Evolutionary conservation across 495 filamentous ascomycete species (phyloP), one percentile per base, ranked within the genome.

Genomic region (Hypoxylon lenormandii): DNA sequence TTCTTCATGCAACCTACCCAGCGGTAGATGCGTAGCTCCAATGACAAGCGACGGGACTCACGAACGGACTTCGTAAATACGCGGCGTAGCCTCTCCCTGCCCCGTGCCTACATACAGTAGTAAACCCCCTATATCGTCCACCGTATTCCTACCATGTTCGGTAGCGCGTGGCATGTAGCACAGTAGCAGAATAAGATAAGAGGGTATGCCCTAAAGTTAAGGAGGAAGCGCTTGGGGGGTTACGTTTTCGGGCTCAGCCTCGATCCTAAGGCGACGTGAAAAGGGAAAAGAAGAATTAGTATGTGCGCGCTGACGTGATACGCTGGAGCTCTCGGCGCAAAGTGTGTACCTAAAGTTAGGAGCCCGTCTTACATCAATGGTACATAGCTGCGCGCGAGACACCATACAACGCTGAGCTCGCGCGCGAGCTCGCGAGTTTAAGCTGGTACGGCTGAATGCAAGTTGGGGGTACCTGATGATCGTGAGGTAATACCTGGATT

Each of bases 261-360:
- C 69, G 69, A 72, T 68, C 59, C 63, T 60, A 48, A 51, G 69
- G 64, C 64, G 53, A 55, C 59, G 60, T 63, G 52, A 45, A 22
- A 33, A 42, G 18, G 26, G 33, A 40, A 37, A 58, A 23, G 23
- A 43, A 13, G 38, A 37, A 30, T n/a, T n/a, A n/a, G n/a, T 49
- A 19, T 22, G 13, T 47, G 52, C 54, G 64, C 69, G 64, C 69
- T 72, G 69, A 72, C 64, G 69, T 72, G 69, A 72, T 72, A 69
- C 60, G 49, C 33, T 37, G 40, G 53, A 38, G 26, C 28, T 38
- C 58, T 43, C 37, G 19, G 52, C 46, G 63, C 37, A 57, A 33
- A 21, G 43, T 42, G 54, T 21, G 19, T 45, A 56, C 36, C 7
- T 33, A 33, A 42, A 2, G 26, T 42, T 57, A 48, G 51, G 50